These are phyloP conservation scores for Phytophthora palmivora DNA, from an alignment of 352 stramenopile species.

Conservation along the genomic window DNA sequence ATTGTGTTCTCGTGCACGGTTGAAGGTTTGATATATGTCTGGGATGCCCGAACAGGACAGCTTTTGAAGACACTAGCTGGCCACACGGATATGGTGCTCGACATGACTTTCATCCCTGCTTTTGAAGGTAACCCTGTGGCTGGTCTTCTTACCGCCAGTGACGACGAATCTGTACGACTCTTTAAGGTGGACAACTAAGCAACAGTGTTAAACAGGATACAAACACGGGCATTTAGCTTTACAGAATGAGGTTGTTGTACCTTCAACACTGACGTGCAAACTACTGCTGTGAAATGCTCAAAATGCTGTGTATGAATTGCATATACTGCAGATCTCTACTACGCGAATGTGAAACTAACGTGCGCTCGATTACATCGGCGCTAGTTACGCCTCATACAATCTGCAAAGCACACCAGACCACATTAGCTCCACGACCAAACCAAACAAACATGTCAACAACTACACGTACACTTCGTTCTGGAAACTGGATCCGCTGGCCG, in stretches of 20 bases:
- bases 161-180: slow-evolving; percentile 85
- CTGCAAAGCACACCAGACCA: slow-evolving; percentile 39
- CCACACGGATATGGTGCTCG: slow-evolving; percentile 93
- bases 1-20: slow-evolving; percentile 91
- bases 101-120: slow-evolving; percentile 82
- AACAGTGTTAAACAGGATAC: slow-evolving; percentile 7
- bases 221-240: slow-evolving; percentile 15
- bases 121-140: slow-evolving; percentile 48
- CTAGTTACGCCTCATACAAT: slow-evolving; percentile 87
- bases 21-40: slow-evolving; percentile 91
- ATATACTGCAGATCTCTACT: slow-evolving; percentile 50
- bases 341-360: slow-evolving; percentile 54
- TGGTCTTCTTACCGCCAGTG: slow-evolving; percentile 78
- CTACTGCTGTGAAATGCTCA: slow-evolving; percentile 21
- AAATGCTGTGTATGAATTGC: slow-evolving; percentile 47
- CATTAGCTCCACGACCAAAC: slow-evolving; percentile 7
- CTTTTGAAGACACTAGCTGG: slow-evolving; percentile 80
- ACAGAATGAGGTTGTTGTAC: no score
- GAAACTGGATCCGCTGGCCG: slow-evolving; percentile 90
- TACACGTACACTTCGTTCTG: slow-evolving; percentile 91
- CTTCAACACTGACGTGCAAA: no score
- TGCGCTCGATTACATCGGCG: slow-evolving; percentile 68
- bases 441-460: neutral
- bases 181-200: slow-evolving; percentile 68
- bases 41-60: slow-evolving; percentile 90